These are phyloP conservation scores for Phytophthora tubulina DNA, from an alignment of 352 stramenopile species.

Conservation along the genomic window DNA sequence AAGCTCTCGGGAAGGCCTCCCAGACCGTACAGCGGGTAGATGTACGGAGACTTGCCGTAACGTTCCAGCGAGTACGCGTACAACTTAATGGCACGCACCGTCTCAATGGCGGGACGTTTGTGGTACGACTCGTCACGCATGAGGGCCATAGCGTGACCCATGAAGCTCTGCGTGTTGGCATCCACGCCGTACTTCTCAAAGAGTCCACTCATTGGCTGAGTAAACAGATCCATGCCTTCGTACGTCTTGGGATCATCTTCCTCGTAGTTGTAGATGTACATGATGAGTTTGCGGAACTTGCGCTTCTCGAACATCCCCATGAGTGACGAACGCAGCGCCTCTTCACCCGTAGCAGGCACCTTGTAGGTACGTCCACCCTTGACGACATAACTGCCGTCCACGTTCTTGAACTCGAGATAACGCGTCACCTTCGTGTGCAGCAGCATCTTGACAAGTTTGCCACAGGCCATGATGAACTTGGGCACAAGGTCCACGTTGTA, in stretches of 20 bases:
- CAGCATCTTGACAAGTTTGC: conserved; percentile 99
- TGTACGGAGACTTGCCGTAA: conserved; percentile 98
- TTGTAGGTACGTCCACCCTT: conserved; percentile 97
- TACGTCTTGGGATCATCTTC: conserved; percentile 92
- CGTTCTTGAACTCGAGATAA: conserved; percentile 99
- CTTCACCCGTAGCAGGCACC: conserved; percentile 97
- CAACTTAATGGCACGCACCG: conserved; percentile 97
- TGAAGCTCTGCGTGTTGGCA: conserved; percentile 98
- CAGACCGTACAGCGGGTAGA: conserved; percentile 99
- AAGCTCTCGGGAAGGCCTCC: conserved; percentile 99
- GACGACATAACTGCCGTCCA: conserved; percentile 99
- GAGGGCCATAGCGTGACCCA: conserved; percentile 99
- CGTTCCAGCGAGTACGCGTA: conserved; percentile 98
- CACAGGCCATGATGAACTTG: conserved; percentile 99
- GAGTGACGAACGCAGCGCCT: conserved; percentile 96
- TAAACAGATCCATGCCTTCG: conserved; percentile 94
- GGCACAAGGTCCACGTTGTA: conserved; percentile 99
- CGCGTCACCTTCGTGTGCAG: conserved; percentile 98
- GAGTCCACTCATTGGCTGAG: conserved; percentile 97
- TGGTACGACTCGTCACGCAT: conserved; percentile 94
- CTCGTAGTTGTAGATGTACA: conserved; percentile 98
- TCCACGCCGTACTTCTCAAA: conserved; percentile 99
- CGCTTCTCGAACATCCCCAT: conserved; percentile 99
- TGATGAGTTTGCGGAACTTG: conserved; percentile 98
- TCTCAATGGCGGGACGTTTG: conserved; percentile 90